Conservation (phyloP, 257 asterid genomes). For the Solanum tarapatanum region DNA sequence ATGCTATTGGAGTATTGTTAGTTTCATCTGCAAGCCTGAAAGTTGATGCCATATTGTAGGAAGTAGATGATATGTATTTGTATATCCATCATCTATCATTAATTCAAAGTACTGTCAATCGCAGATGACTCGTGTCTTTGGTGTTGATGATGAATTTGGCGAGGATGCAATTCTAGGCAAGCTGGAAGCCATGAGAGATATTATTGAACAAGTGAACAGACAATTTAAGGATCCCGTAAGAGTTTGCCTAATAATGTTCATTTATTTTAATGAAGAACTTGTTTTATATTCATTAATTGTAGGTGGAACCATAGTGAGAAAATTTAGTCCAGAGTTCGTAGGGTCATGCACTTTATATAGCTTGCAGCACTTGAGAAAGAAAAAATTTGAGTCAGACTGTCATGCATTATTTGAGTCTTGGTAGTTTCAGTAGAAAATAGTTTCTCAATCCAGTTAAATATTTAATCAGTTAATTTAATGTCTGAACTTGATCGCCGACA, state of each 20-base stretch:
- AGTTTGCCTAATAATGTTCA: neutral
- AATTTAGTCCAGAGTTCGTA: neutral
- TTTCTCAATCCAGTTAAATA: neutral
- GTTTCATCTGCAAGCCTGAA: neutral
- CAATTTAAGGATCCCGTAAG: conserved; percentile 97
- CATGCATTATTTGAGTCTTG: neutral
- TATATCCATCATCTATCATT: neutral
- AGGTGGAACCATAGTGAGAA: neutral
- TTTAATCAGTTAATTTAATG: neutral
- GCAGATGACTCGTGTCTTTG: conserved; percentile 84
- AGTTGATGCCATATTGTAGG: neutral
- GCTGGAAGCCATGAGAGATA: conserved; percentile 93
- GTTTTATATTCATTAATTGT: neutral
- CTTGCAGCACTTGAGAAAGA: neutral
- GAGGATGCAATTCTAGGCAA: conserved; percentile 82
- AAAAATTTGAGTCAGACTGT: neutral
- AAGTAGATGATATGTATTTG: neutral
- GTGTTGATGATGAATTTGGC: conserved; percentile 65
- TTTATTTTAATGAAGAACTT: neutral
- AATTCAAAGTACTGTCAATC: neutral
- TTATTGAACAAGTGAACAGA: conserved; percentile 82
- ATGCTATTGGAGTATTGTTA: neutral
- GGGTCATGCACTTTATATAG: neutral
- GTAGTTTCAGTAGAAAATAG: neutral
- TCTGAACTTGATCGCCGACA: neutral